Conservation (phyloP, 805 yeast genomes). For the Cyberlindnera lachancei region DNA sequence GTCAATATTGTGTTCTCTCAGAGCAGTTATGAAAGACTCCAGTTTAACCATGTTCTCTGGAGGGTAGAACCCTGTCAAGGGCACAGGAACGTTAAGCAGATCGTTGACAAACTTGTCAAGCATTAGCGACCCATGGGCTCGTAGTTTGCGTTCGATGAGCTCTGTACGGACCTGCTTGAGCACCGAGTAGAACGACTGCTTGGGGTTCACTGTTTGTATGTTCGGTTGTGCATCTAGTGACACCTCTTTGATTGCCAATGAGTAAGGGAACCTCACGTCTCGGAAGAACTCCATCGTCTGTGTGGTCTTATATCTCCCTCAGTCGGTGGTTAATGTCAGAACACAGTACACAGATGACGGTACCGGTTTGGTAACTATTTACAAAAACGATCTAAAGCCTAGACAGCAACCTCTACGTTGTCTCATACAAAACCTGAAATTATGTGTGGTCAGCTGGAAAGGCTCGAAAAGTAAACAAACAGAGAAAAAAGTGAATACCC, state of each 20-base stretch:
- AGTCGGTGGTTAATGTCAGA: no score
- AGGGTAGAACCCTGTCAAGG: constrained; percentile 15
- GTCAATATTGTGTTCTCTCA: constrained; percentile 6
- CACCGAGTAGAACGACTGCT: constrained; percentile 16
- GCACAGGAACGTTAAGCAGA: constrained; percentile 7
- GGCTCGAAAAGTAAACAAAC: constrained; percentile 7
- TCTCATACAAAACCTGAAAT: no score
- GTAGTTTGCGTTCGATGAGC: constrained; percentile 8
- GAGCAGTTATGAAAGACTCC: constrained; percentile 7
- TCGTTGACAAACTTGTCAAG: constrained; percentile 17
- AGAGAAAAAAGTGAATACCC: not conserved
- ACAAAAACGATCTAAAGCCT: no score
- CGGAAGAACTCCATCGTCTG: constrained; percentile 6
- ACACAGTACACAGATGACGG: no score
- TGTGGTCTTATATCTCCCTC: no score
- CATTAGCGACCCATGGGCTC: constrained; percentile 5
- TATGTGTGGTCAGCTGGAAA: no score
- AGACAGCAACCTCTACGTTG: no score
- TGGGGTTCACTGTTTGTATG: constrained; percentile 12
- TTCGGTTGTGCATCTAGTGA: constrained; percentile 15
- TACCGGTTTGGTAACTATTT: constrained; percentile 1
- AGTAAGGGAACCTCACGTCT: constrained; percentile 17
- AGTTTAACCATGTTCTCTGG: constrained; percentile 18
- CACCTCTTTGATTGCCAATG: constrained; percentile 13
- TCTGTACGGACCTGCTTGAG: constrained; percentile 19